Evolutionary conservation across 2,329 filamentous ascomycete genomes (phyloP), one percentile per base, ranked within the genome.

Genomic region (Monosporascus sp.): DNA sequence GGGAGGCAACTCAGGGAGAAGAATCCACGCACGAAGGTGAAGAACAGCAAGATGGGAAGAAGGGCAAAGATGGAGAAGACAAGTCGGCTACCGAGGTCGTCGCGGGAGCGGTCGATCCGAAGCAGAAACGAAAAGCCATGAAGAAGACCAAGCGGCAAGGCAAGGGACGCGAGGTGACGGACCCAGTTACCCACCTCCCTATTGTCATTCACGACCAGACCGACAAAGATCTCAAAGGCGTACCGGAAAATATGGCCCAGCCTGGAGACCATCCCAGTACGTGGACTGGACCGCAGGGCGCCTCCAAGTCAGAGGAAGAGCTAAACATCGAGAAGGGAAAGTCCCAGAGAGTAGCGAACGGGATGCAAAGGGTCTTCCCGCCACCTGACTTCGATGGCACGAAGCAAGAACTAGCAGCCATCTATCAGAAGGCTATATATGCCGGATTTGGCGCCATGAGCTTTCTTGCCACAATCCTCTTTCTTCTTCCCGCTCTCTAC

Each of bases 131-230:
- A 24, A 79, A 78, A 53, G 68, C 72, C 7, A 74, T 77, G 64
- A 78, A 79, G 60, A 74, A 74, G 53, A 67, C 61, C 11, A 72
- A 72, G 49, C 66, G 69, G 47, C 72, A 76, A 49, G 72, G 72
- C 44, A 75, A 72, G n/a, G 75, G 77, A n/a, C 72, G 78, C 55
- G 77, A 87, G 64, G 86, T 89, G 47, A 89, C 86, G 1, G 87
- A 90, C 62, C 86, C 86, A 0, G 78, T 89, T 40, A 90, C 87
- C 1, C 87, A 89, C 68, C 74, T 89, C 3, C 85, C 86, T 2
- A 78, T 89, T 48, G 74, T 71, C 37, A 86, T 89, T 37, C 84
- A 87, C 63, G 87, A 89, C 63, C 85, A 85, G 61, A 88, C 86
- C 0, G 75, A 78, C 27, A 78, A 82, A 40, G 83, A 87, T 50